Evolutionary conservation across 345 rosid genomes (phyloP).

Genomic region (Corymbia maculata): DNA sequence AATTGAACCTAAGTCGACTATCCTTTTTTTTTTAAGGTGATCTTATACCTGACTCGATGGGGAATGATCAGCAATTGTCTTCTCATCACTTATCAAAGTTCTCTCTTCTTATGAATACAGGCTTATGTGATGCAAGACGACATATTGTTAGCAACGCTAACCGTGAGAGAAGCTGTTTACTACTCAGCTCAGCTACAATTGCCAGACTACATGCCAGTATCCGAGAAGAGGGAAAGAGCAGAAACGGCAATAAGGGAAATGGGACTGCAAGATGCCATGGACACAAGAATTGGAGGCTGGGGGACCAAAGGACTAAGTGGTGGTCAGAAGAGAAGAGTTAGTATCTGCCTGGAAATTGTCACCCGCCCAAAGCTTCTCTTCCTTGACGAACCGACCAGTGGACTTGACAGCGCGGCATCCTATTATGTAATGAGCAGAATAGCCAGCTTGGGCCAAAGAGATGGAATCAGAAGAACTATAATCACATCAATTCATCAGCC

Average conservation of each 20-base stretch:
- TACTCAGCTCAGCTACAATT: slow-evolving; percentile 48
- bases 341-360: slow-evolving; percentile 50
- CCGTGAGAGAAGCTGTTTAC: slow-evolving; percentile 25
- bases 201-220: slow-evolving; percentile 26
- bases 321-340: slow-evolving; percentile 47
- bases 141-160: neutral
- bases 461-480: slow-evolving; percentile 11
- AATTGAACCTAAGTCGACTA: neutral
- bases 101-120: neutral
- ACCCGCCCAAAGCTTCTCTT: slow-evolving; percentile 40
- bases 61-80: neutral
- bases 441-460: slow-evolving; percentile 16
- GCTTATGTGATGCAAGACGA: slow-evolving; percentile 1
- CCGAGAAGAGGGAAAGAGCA: slow-evolving; percentile 36
- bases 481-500: slow-evolving; percentile 49
- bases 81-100: neutral
- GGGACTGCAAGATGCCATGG: slow-evolving; percentile 30
- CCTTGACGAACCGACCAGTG: slow-evolving; percentile 49
- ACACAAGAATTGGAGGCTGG: slow-evolving; percentile 55
- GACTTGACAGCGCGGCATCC: slow-evolving; percentile 45
- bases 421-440: slow-evolving; percentile 38
- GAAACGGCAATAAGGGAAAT: slow-evolving; percentile 38
- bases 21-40: neutral
- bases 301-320: slow-evolving; percentile 37
- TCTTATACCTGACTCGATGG: neutral